Base-by-base conservation (phyloP, 1,284 basidiomycete species). In the Cystobasidium sp. region DNA sequence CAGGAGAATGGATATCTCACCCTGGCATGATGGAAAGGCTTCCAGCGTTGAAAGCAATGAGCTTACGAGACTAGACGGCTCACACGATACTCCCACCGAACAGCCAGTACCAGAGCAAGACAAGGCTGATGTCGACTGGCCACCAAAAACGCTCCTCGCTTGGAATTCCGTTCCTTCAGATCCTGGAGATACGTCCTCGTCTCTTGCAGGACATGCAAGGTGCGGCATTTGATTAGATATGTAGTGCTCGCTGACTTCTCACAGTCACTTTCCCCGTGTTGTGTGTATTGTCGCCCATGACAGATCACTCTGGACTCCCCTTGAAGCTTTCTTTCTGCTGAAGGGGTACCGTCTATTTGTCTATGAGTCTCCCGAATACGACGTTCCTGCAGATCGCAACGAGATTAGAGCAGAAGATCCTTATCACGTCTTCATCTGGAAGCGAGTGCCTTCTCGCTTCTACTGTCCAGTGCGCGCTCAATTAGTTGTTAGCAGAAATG, bases 381-480 rank as follows among this genome's bases (percentile, higher is more conserved):
- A 52, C 18, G 18, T 52, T 7, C 51, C 51, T 18, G 22, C 18
- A 18, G 22, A 52, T 52, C 7, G 18, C 18, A 52, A 14, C 51
- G 51, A 52, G 18, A 52, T 52, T n/a, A 7, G 51, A 14, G 22
- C 51, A 8, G 18, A 14, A n/a, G 51, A 52, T 18, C 51, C 51
- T 52, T 52, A 52, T 52, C 51, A 52, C 18, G 51, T 52, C 51
- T 52, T 52, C 51, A 52, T 52, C 18, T 14, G 51, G 22, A 20
- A 52, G 6, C 51, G 18, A 18, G 8, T 52, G 22, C 51, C 51
- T n/a, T 52, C 51, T 6, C 51, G 51, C 6, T 52, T 52, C 18
- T n/a, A 20, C 6, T 52, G 51, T 20, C 18, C 18, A 8, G 51
- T 52, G 22, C 6, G 22, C 22, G 18, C 18, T 18, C 18, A n/a